These are phyloP conservation scores for Cucumis variabilis DNA, from an alignment of 331 rosid species.

Conservation along the genomic window DNA sequence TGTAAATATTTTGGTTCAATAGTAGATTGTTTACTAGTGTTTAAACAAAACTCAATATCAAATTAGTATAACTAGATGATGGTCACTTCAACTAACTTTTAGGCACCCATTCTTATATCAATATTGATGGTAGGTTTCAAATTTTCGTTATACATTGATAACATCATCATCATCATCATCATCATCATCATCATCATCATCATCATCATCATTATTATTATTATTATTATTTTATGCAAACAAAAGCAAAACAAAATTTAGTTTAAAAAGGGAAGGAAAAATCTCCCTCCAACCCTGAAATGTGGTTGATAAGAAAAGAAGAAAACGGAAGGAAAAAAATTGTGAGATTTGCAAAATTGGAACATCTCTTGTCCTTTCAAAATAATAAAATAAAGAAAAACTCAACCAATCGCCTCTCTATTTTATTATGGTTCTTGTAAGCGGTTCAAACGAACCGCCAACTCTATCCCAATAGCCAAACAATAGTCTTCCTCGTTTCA, in stretches of 20 bases:
- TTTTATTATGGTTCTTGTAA: not conserved
- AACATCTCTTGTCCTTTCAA: not conserved
- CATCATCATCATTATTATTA: too few relatives aligned
- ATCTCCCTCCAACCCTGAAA: not conserved
- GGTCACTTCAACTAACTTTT: not conserved
- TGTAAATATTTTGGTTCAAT: too few relatives aligned
- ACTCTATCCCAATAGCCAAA: constrained; percentile 12
- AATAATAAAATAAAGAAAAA: not conserved
- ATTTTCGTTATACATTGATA: not conserved
- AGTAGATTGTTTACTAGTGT: too few relatives aligned
- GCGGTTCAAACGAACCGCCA: constrained; percentile 18
- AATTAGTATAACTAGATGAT: too few relatives aligned
- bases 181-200: too few relatives aligned
- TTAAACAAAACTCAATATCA: not conserved
- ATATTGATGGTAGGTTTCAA: not conserved
- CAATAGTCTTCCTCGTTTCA: constrained; percentile 6
- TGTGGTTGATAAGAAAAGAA: constrained; percentile 11
- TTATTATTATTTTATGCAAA: too few relatives aligned
- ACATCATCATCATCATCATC: too few relatives aligned
- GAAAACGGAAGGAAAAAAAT: not conserved
- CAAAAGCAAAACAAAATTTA: not conserved
- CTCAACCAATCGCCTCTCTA: not conserved
- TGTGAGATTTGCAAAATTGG: not conserved
- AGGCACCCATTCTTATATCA: not conserved
- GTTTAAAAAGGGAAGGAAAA: not conserved